Evolutionary conservation across 2,329 filamentous ascomycete species (phyloP).

Genomic region (Neonectria magnoliae): DNA sequence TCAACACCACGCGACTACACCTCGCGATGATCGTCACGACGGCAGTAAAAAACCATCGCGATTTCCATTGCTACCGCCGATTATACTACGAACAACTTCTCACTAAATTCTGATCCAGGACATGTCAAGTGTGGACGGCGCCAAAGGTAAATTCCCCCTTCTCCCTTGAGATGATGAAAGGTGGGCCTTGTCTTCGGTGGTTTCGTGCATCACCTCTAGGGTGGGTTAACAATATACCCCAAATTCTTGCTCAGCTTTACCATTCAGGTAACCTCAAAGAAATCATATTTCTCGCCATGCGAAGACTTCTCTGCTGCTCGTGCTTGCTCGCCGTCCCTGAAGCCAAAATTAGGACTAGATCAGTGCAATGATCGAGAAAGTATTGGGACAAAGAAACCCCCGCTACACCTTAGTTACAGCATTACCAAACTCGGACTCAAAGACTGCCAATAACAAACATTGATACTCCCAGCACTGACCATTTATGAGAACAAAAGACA

Average conservation of each 20-base stretch:
- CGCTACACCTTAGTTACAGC: conserved; percentile 25
- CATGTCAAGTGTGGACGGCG: not conserved
- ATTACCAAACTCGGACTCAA: conserved; percentile 22
- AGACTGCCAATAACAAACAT: conserved; percentile 20
- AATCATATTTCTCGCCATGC: conserved; percentile 1
- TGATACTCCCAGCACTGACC: not conserved
- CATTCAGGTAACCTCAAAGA: conserved; percentile 31
- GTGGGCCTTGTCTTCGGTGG: not conserved
- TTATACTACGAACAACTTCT: not conserved
- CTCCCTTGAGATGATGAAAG: conserved; percentile 6
- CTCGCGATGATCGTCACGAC: not conserved
- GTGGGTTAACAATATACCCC: conserved; percentile 30
- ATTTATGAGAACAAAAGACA: conserved; percentile 2
- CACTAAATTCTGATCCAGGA: not conserved
- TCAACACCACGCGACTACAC: conserved; percentile 9
- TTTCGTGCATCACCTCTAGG: conserved; percentile 12
- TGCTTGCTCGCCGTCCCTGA: not conserved
- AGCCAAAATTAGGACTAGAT: conserved; percentile 25
- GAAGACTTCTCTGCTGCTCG: conserved; percentile 1
- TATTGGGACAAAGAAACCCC: conserved; percentile 33
- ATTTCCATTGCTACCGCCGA: not conserved
- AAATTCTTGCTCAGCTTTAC: not conserved
- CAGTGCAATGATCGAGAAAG: not conserved
- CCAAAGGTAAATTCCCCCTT: not conserved
- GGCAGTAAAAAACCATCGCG: not conserved